Base-by-base conservation (phyloP, 176 grass and related monocot species). In the Urochloa ruziziensis region DNA sequence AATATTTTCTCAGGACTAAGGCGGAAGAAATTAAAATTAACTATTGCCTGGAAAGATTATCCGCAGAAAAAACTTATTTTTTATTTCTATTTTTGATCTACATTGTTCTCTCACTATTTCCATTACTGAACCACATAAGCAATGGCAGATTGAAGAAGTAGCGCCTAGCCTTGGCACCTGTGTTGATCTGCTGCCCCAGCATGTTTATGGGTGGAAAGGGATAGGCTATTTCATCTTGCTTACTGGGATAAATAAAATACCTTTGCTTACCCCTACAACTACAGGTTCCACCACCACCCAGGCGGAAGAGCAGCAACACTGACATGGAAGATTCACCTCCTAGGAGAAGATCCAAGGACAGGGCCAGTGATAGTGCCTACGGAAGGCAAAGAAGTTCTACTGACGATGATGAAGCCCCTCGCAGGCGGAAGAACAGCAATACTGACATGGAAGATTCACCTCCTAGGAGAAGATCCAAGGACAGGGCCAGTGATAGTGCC, bases 271-370 rank as follows among this genome's bases (percentile, higher is more conserved):
- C 15, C 52, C 32, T 24, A 63, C 30, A 34, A 81, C 62, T 65
- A 29, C 65, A 95, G 96, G 40, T 93, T 77, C 93, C 93, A 47
- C 86, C 91, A 64, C 89, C 91, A 29, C 96, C 96, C 0, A 87
- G 87, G 72, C 42, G 80, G 40, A 87, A 79, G 84, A 84, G 73
- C 2, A 34, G 56, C 23, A 33, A 82, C 32, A 25, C 62, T 19
- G 66, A 91, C 4, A 79, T 12, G 75, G 83, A 83, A 84, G 91
- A 90, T 39, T 94, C 94, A 80, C 85, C 83, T 70, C 74, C 56
- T 18, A 86, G 75, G 66, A 80, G 61, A 28, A 87, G 29, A 53
- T 88, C 86, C 25, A 87, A 71, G 42, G 90, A 89, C 43, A 85
- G 43, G 60, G 11, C 62, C 25, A 46, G 76, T 82, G 30, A 52